A percentile compares a stretch with the other conserved stretches of the same genome.
Conservation (phyloP, 2,329 filamentous ascomycete species). For the Pyrenophora tritici-repentis region DNA sequence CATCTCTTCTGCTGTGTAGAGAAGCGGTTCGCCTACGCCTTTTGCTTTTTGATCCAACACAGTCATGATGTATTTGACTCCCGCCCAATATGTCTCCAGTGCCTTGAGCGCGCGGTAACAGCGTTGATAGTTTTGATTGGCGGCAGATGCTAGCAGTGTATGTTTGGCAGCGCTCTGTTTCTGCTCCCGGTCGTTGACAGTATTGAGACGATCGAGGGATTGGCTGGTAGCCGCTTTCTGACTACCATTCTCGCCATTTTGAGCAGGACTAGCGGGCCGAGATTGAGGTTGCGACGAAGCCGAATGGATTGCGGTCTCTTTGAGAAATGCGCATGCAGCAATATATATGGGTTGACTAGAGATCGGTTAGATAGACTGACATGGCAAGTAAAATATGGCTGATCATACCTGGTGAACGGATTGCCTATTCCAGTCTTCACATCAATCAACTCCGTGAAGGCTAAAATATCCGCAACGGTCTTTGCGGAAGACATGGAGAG, state of each 20-base stretch:
- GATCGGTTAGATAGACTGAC: slow-evolving; percentile 15
- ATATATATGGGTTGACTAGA: slow-evolving; percentile 85
- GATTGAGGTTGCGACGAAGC: slow-evolving; percentile 67
- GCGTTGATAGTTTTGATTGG: slow-evolving; percentile 83
- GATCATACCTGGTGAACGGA: slow-evolving; percentile 68
- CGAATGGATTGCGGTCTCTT: slow-evolving; percentile 75
- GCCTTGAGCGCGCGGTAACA: slow-evolving; percentile 84
- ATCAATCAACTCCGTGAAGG: slow-evolving; percentile 84
- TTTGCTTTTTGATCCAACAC: slow-evolving; percentile 86
- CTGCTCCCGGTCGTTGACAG: slow-evolving; percentile 41
- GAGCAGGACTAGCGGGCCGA: slow-evolving; percentile 52
- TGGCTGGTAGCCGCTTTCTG: not conserved
- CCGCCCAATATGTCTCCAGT: slow-evolving; percentile 84
- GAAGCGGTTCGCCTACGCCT: slow-evolving; percentile 76
- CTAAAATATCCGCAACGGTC: slow-evolving; percentile 86
- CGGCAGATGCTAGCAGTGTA: slow-evolving; percentile 76
- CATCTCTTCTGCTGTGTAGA: slow-evolving; percentile 74
- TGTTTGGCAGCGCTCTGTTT: slow-evolving; percentile 64
- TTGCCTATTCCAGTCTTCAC: slow-evolving; percentile 85
- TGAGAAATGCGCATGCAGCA: slow-evolving; percentile 84
- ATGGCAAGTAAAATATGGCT: not conserved
- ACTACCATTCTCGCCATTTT: slow-evolving; percentile 7
- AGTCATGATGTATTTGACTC: slow-evolving; percentile 83
- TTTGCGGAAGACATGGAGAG: slow-evolving; percentile 86
- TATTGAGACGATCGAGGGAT: slow-evolving; percentile 9